These are phyloP conservation scores for Domatiomyces globalis DNA, from an alignment of 2,329 filamentous ascomycete species.

Conservation along the genomic window DNA sequence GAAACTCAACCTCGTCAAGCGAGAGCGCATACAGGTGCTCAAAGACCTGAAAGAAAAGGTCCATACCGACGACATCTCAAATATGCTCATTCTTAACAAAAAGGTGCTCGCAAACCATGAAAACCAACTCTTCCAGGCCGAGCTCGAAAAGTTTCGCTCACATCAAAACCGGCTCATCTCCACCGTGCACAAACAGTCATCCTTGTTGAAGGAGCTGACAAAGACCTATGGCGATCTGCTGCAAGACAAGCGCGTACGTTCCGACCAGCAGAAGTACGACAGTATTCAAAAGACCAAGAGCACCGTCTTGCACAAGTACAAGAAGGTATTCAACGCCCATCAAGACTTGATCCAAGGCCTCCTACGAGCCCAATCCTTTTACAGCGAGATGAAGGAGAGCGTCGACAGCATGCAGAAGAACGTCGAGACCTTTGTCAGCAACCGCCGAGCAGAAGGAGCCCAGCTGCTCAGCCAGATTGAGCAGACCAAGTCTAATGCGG, in stretches of 20 bases:
- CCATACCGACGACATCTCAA: slow-evolving; percentile 83
- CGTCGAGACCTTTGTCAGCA: slow-evolving; percentile 92
- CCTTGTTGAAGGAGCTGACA: slow-evolving; percentile 88
- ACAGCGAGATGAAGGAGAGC: slow-evolving; percentile 88
- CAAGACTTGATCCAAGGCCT: slow-evolving; percentile 77
- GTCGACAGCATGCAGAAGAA: slow-evolving; percentile 88
- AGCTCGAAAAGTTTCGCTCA: slow-evolving; percentile 92
- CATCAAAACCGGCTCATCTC: slow-evolving; percentile 84
- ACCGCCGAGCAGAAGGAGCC: slow-evolving; percentile 77
- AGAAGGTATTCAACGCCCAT: slow-evolving; percentile 83
- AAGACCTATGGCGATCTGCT: slow-evolving; percentile 72
- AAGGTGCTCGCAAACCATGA: slow-evolving; percentile 91
- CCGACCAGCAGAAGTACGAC: slow-evolving; percentile 94
- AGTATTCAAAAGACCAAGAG: slow-evolving; percentile 68
- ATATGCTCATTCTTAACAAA: slow-evolving; percentile 93
- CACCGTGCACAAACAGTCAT: slow-evolving; percentile 87
- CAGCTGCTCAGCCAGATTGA: slow-evolving; percentile 83
- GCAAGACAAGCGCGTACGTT: slow-evolving; percentile 83
- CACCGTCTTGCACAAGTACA: slow-evolving; percentile 71
- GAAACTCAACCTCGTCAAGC: slow-evolving; percentile 82
- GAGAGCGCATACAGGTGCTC: slow-evolving; percentile 77
- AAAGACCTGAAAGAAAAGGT: slow-evolving; percentile 98
- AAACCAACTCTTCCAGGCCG: slow-evolving; percentile 79
- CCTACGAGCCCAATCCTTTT: slow-evolving; percentile 80
- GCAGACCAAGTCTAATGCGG: slow-evolving; percentile 52